Conservation (phyloP, 2,329 filamentous ascomycete species). For the Pseudopithomyces chartarum region DNA sequence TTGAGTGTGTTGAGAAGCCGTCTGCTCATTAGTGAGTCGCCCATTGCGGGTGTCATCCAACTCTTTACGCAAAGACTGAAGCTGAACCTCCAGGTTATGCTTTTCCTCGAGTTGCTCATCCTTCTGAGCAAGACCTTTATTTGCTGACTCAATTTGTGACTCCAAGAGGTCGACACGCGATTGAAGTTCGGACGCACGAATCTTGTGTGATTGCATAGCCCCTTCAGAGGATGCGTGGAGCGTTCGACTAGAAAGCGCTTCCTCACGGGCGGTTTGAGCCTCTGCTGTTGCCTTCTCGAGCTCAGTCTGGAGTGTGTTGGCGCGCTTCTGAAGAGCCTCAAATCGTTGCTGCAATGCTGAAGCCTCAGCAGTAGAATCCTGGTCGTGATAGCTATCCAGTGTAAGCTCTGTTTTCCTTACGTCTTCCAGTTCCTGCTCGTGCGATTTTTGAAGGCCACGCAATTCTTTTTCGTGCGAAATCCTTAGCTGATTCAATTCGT, state of each 20-base stretch:
- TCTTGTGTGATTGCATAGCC: conserved; percentile 13
- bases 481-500: conserved; percentile 20
- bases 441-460: conserved; percentile 13
- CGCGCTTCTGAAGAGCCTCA: conserved; percentile 28
- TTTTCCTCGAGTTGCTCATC: conserved; percentile 32
- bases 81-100: conserved; percentile 26
- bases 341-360: conserved; percentile 25
- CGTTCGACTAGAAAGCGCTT: conserved; percentile 18
- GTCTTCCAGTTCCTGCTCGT: conserved; percentile 17
- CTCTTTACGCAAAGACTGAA: conserved; percentile 26
- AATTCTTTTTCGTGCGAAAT: conserved; percentile 18
- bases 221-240: conserved; percentile 14
- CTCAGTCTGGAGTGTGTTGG: conserved; percentile 28
- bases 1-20: conserved; percentile 5
- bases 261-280: conserved; percentile 28
- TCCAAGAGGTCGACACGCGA: conserved; percentile 25
- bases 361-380: conserved; percentile 14
- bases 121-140: conserved; percentile 30
- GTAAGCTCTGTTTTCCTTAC: conserved; percentile 7
- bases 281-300: conserved; percentile 34
- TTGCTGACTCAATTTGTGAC: conserved; percentile 32
- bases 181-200: conserved; percentile 28
- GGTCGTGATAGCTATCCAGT: neutral
- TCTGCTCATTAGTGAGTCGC: conserved; percentile 9
- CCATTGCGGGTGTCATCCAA: conserved; percentile 18